Base-by-base conservation (phyloP, 2,329 filamentous ascomycete species). In the Pseudogymnoascus sp. region DNA sequence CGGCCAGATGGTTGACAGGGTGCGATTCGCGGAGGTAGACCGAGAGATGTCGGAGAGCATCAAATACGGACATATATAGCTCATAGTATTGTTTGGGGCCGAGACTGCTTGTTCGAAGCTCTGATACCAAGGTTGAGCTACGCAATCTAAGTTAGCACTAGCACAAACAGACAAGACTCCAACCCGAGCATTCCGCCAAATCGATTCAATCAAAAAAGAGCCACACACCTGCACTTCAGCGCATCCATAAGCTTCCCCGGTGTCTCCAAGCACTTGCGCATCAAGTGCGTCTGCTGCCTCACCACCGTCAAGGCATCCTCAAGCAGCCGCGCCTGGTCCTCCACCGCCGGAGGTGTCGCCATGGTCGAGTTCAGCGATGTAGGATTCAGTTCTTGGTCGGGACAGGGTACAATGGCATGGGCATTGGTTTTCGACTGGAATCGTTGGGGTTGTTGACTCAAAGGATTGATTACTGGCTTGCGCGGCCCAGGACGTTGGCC, bases 61-160 rank as follows among this genome's bases (percentile, higher is more conserved):
- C 95, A 78, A 99, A 99, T 66, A 99, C 92, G 68, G 95, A 86
- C 95, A 99, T 99, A 80, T 99, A 99, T 63, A 99, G 85, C 80
- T 99, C 96, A 77, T 99, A 99, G 81, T 99, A 99, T 77, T 99
- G 95, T 77, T 99, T 99, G 35, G 95, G 95, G n/a, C 95, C 92
- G 60, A 99, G 84, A 71, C 91, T 97, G 75, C 93, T 96, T 4
- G 95, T 99, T 70, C 95, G 91, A 71, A 99, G 85, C 77, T 99
- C 95, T n/a, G 95, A 97, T 65, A 99, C 93, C 67, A 99, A 85
- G 18, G 95, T 99, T 43, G 95, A 99, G 79, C 95, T 97, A 73
- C 66, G 64, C 65, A 65, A 67, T 66, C 65, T 67, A 67, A 61
- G 67, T 72, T 64, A 70, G 69, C 67, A 70, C 64, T 63, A 67